Base-by-base conservation (phyloP, 164 flowering plant genomes). In the Vitis rupestris region DNA sequence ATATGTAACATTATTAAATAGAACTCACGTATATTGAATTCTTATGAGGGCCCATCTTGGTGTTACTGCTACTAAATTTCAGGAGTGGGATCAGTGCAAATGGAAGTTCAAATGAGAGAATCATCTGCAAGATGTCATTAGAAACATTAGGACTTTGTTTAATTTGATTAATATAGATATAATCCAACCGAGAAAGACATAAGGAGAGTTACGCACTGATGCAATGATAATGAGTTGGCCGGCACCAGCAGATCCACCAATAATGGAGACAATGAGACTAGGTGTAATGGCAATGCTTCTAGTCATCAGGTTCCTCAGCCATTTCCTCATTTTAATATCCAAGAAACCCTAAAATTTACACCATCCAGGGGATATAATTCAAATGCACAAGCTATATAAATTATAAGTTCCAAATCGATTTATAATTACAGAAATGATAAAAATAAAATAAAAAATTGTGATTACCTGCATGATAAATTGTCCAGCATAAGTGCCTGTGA, bases 41-140 rank as follows among this genome's bases (percentile, higher is more conserved):
- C 78, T 82, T 90, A 80, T 93, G 85, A 10, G 99, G 96, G n/a
- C 99, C 99, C 98, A 95, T 90, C 78, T 95, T 95, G 66, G 87
- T 85, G 29, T 75, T 14, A 61, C 94, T 84, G 86, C 94, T 93
- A 69, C 98, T 95, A 82, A 95, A 93, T 72, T 93, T 95, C 37
- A 95, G 94, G 29, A 95, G 94, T 2, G 99, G 99, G 59, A 95
- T 88, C 8, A 95, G 87, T 55, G 94, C 94, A 73, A 94, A 94
- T 16, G 99, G 99, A 17, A 94, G 94, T 61, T 94, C 97, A 66
- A 94, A 92, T 3, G 98, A 94, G 15, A 94, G 80, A 67, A 94
- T 92, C 97, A 94, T 94, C 99, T 94, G 88, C 70, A 81, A 37
- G 31, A 69, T 37, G 44, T 31, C 7, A 31, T 4, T 7, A 48